A percentile compares a stretch with the other conserved stretches of the same genome.
These are phyloP conservation scores for Vigna trinervia DNA, from an alignment of 306 rosid genomes.

Conservation along the genomic window DNA sequence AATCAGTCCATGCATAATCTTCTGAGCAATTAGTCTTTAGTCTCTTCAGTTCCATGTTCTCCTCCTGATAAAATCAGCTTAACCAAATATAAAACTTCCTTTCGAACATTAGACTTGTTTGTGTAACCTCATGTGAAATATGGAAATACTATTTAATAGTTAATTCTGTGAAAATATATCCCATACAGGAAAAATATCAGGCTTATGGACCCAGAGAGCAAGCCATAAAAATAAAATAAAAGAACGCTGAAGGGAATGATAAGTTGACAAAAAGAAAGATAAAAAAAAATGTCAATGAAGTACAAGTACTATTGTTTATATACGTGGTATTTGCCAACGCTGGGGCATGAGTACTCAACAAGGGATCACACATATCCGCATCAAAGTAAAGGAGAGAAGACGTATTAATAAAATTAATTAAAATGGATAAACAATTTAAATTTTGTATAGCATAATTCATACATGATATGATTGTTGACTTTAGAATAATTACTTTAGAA, in stretches of 20 bases:
- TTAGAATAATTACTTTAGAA: neutral
- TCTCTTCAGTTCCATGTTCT: slow-evolving; percentile 85
- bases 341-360: too few species aligned
- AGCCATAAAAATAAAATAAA: neutral
- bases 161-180: neutral
- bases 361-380: neutral
- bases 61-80: slow-evolving; percentile 64
- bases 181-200: neutral
- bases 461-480: neutral
- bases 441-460: too few species aligned
- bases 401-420: neutral
- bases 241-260: too few species aligned
- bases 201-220: neutral
- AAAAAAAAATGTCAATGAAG: too few species aligned
- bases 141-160: neutral
- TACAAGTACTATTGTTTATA: too few species aligned
- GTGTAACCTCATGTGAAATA: slow-evolving; percentile 2
- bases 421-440: too few species aligned
- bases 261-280: neutral
- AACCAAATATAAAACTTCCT: neutral
- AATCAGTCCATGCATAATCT: slow-evolving; percentile 77
- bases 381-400: neutral
- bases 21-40: slow-evolving; percentile 50
- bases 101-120: neutral
- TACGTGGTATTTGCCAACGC: too few species aligned